Evolutionary conservation across 2,329 filamentous ascomycete species (phyloP).

Genomic region (Botrytis byssoidea): DNA sequence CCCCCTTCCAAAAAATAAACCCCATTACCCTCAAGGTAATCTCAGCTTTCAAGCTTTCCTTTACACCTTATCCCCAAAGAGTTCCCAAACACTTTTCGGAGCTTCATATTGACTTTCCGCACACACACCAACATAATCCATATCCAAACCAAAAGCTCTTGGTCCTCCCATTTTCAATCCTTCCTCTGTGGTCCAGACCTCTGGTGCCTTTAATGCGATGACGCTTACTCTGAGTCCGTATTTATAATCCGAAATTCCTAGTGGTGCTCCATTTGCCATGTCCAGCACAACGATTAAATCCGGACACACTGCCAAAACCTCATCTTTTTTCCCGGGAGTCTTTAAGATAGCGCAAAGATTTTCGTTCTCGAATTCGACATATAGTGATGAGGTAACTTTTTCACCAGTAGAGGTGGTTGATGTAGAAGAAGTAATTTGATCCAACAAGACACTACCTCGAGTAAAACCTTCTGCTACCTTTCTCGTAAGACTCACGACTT

Average conservation of each 20-base stretch:
- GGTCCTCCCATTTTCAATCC: constrained; percentile 45
- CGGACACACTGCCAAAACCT: constrained; percentile 34
- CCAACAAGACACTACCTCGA: constrained; percentile 33
- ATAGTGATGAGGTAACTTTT: constrained; percentile 1
- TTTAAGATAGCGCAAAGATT: constrained; percentile 34
- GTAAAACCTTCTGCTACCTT: constrained; percentile 35
- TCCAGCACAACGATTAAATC: constrained; percentile 43
- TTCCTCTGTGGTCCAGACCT: constrained; percentile 47
- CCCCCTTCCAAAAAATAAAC: not conserved
- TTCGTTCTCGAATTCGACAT: constrained; percentile 39
- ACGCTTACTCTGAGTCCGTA: constrained; percentile 53
- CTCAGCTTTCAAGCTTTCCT: not conserved
- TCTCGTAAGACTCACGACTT: constrained; percentile 35
- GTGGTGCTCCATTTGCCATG: constrained; percentile 48
- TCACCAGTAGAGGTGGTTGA: not conserved
- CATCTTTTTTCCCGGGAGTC: constrained; percentile 26
- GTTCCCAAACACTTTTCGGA: constrained; percentile 37
- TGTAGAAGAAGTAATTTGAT: constrained; percentile 22
- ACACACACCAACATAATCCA: constrained; percentile 31
- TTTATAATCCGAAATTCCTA: constrained; percentile 51
- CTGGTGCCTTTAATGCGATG: constrained; percentile 50
- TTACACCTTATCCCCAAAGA: constrained; percentile 26
- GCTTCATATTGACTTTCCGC: constrained; percentile 30
- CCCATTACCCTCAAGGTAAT: not conserved
- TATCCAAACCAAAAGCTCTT: constrained; percentile 41